These are phyloP conservation scores for Ogataea henricii DNA, from an alignment of 805 yeast species.

Conservation along the genomic window DNA sequence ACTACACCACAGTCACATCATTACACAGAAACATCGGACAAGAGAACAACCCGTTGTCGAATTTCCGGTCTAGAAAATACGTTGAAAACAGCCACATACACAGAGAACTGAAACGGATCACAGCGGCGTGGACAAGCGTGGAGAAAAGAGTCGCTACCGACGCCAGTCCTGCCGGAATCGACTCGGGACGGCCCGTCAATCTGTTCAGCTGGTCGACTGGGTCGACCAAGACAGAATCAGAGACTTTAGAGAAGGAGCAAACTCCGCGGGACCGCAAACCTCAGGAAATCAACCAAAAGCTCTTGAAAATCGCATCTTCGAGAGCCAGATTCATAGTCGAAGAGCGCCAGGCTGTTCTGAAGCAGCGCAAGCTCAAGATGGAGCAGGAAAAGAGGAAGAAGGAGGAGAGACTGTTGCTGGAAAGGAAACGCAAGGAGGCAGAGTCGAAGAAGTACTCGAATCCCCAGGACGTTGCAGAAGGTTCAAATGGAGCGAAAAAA, in stretches of 20 bases:
- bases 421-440: constrained; percentile 24
- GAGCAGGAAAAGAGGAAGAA: constrained; percentile 26
- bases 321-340: constrained; percentile 25
- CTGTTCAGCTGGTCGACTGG: constrained; percentile 27
- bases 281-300: constrained; percentile 24
- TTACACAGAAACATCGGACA: constrained; percentile 5
- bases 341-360: constrained; percentile 21
- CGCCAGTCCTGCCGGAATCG: not conserved
- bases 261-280: constrained; percentile 3
- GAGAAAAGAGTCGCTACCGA: constrained; percentile 30
- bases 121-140: constrained; percentile 28
- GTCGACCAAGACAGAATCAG: constrained; percentile 9
- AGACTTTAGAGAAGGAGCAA: constrained; percentile 1
- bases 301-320: constrained; percentile 24
- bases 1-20: constrained; percentile 17
- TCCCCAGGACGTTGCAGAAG: not conserved
- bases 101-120: constrained; percentile 15
- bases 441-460: constrained; percentile 23
- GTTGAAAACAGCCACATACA: constrained; percentile 14
- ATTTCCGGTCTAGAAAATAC: constrained; percentile 27
- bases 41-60: constrained; percentile 6
- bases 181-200: constrained; percentile 7
- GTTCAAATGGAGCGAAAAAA: constrained; percentile 1
- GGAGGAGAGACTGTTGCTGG: constrained; percentile 24
- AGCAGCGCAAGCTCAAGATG: constrained; percentile 13